phyloP scores from a whole-genome alignment of 2,329 filamentous ascomycete species.

The Cercospora beticola region DNA sequence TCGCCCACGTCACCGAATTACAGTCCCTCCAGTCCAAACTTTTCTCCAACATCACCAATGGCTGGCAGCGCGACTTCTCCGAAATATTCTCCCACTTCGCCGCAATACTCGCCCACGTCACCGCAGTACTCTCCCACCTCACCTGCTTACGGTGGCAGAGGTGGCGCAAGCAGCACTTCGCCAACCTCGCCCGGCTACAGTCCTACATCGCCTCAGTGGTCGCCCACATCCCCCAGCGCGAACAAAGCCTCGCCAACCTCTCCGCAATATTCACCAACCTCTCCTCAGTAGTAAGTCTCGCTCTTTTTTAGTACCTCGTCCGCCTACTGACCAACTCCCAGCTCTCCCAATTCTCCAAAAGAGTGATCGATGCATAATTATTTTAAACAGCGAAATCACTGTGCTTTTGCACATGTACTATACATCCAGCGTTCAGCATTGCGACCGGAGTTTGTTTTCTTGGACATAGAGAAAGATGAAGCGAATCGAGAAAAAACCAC shows the following conservation, averaged over 20 bases:
- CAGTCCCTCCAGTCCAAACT: constrained; percentile 44
- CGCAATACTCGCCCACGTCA: constrained; percentile 55
- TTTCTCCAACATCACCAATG: constrained; percentile 24
- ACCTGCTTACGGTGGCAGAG: constrained; percentile 5
- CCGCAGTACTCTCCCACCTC: constrained; percentile 69
- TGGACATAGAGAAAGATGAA: constrained; percentile 28
- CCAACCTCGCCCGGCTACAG: constrained; percentile 54
- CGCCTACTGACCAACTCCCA: constrained; percentile 16
- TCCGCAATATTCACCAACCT: constrained; percentile 46
- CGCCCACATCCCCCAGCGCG: constrained; percentile 43
- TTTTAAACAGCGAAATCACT: not conserved
- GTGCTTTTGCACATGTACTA: constrained; percentile 1
- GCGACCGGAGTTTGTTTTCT: constrained; percentile 11
- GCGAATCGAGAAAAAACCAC: constrained; percentile 5
- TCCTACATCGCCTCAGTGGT: constrained; percentile 61
- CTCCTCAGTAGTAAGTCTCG: not conserved
- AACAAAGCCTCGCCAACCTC: constrained; percentile 45
- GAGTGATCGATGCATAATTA: constrained; percentile 1
- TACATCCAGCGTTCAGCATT: constrained; percentile 25
- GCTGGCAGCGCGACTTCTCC: constrained; percentile 32
- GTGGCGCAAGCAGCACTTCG: constrained; percentile 3
- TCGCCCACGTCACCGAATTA: constrained; percentile 39
- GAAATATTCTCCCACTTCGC: constrained; percentile 39
- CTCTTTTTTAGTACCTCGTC: constrained; percentile 24
- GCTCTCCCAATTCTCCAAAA: constrained; percentile 10